These are phyloP conservation scores for Zangia roseola DNA, from an alignment of 768 basidiomycete genomes.

Conservation along the genomic window DNA sequence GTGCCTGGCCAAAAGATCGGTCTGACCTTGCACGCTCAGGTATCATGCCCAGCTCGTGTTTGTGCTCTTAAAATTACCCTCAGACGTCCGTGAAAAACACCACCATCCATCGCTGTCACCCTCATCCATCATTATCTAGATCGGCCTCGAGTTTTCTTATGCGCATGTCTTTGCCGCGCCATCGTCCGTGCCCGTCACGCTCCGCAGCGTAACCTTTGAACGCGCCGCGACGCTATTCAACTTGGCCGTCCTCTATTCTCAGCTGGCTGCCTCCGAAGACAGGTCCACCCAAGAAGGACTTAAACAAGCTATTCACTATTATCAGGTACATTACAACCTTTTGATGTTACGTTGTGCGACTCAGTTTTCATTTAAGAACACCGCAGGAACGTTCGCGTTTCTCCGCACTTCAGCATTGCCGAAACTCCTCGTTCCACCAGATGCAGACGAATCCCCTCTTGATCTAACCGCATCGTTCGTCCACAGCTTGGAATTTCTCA, in stretches of 20 bases:
- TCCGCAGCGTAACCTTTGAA: conserved; percentile 81
- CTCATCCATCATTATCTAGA: conserved; percentile 40
- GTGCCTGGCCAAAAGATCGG: background rate
- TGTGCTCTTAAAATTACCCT: conserved; percentile 80
- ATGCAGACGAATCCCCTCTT: conserved; percentile 52
- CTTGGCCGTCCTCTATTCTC: conserved; percentile 81
- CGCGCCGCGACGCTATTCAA: conserved; percentile 80
- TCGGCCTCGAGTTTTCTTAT: conserved; percentile 71
- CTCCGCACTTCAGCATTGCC: conserved; percentile 54
- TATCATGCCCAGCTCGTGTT: conserved; percentile 91
- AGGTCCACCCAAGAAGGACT: conserved; percentile 76
- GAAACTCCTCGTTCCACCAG: conserved; percentile 45
- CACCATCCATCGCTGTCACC: conserved; percentile 1
- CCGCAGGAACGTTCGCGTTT: conserved; percentile 72
- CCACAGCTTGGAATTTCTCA: conserved; percentile 64
- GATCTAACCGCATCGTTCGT: conserved; percentile 70
- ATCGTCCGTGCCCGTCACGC: conserved; percentile 52
- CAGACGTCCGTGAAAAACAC: conserved; percentile 50
- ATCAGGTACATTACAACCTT: conserved; percentile 50
- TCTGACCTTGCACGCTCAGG: conserved; percentile 39
- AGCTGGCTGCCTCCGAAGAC: conserved; percentile 70
- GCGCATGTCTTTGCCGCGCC: conserved; percentile 62
- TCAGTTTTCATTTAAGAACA: conserved; percentile 43
- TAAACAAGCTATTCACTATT: conserved; percentile 69
- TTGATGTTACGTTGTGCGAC: conserved; percentile 10